phyloP scores from a whole-genome alignment of 441 rosid genomes.

The Manihot esculenta region DNA sequence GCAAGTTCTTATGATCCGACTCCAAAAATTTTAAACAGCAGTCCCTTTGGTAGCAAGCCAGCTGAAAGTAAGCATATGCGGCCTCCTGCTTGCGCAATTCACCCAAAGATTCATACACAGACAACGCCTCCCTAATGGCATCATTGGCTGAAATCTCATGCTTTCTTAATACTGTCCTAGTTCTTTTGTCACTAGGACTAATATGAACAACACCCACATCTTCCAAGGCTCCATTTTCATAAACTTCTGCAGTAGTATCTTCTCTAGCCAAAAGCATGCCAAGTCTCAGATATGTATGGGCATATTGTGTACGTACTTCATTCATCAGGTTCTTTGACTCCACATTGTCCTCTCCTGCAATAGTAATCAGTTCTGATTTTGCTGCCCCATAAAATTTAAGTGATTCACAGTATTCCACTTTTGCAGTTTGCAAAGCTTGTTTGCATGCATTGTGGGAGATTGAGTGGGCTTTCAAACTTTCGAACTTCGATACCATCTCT shows the following conservation, averaged over 20 bases:
- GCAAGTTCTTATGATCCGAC: slow-evolving; percentile 37
- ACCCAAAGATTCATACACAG: slow-evolving; percentile 77
- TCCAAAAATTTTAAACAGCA: slow-evolving; percentile 67
- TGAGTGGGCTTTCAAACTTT: slow-evolving; percentile 46
- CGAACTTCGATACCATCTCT: slow-evolving; percentile 73
- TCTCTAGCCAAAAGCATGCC: slow-evolving; percentile 90
- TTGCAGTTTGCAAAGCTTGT: slow-evolving; percentile 65
- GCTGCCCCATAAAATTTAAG: slow-evolving; percentile 75
- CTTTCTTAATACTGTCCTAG: slow-evolving; percentile 48
- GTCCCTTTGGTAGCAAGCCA: slow-evolving; percentile 86
- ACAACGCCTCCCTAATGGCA: slow-evolving; percentile 83
- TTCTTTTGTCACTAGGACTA: slow-evolving; percentile 30
- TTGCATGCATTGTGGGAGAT: slow-evolving; percentile 47
- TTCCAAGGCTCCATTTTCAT: slow-evolving; percentile 45
- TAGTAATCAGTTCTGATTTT: slow-evolving; percentile 54
- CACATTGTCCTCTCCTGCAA: slow-evolving; percentile 33
- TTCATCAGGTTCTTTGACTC: slow-evolving; percentile 50
- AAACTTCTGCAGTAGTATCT: slow-evolving; percentile 55
- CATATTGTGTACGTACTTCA: slow-evolving; percentile 80
- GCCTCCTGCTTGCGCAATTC: slow-evolving; percentile 85
- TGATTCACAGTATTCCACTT: slow-evolving; percentile 73
- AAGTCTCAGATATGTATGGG: slow-evolving; percentile 80
- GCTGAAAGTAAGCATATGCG: slow-evolving; percentile 80
- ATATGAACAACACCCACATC: slow-evolving; percentile 25
- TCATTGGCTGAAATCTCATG: slow-evolving; percentile 84